These are phyloP conservation scores for Alloteropsis angusta DNA, from an alignment of 202 grass and related monocot species.

Conservation along the genomic window DNA sequence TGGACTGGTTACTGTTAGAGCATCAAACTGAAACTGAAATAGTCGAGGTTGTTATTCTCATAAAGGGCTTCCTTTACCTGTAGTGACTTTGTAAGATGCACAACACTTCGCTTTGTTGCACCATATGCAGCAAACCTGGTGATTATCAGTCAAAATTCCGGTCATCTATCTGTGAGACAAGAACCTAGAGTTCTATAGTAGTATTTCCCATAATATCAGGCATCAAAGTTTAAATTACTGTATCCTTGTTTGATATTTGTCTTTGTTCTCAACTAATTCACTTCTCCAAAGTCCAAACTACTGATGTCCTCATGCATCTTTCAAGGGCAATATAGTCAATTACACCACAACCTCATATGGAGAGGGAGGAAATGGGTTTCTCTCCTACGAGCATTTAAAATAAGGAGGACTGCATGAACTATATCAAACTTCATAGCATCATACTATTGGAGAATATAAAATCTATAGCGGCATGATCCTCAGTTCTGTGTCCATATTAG, in stretches of 20 bases:
- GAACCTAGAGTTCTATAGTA: neutral
- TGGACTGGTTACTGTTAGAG: neutral
- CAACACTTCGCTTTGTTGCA: constrained; percentile 95
- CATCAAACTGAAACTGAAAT: constrained; percentile 1
- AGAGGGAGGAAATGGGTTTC: neutral
- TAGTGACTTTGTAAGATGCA: constrained; percentile 98
- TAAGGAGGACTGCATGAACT: neutral
- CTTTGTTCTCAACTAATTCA: neutral
- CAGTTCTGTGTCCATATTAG: neutral
- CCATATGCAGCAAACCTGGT: constrained; percentile 95
- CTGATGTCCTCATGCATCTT: neutral
- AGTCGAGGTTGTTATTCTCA: constrained; percentile 13
- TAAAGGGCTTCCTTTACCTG: constrained; percentile 46
- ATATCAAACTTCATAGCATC: neutral
- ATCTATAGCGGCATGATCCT: neutral
- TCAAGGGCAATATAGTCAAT: neutral
- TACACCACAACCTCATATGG: neutral
- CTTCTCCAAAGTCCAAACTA: constrained; percentile 15
- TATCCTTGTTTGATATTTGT: constrained; percentile 4
- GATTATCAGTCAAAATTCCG: constrained; percentile 18
- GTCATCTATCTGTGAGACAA: neutral
- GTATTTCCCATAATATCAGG: neutral
- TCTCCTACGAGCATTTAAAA: neutral
- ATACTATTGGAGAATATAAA: neutral
- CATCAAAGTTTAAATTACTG: neutral